Percentiles rank a stretch among this genome's conserved stretches.
These are phyloP conservation scores for Posidonia oceanica DNA, from an alignment of 116 monocot genomes.

Conservation along the genomic window DNA sequence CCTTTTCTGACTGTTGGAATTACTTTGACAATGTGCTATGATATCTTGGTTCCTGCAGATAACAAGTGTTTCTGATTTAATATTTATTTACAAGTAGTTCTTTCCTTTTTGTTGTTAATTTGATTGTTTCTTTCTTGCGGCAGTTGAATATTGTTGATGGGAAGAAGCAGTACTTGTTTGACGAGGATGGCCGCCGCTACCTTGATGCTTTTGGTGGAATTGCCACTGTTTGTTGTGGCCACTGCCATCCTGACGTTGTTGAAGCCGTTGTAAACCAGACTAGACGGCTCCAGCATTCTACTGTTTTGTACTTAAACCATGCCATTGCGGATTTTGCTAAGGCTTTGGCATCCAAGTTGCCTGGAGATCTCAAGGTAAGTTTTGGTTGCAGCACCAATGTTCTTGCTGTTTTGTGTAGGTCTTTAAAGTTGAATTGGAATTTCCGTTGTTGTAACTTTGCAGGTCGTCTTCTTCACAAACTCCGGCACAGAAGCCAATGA, in stretches of 20 bases:
- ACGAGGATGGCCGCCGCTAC: constrained; percentile 73
- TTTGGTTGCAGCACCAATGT: not conserved
- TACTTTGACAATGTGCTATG: not conserved
- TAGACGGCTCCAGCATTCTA: constrained; percentile 65
- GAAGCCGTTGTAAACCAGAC: constrained; percentile 58
- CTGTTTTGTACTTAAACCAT: constrained; percentile 72
- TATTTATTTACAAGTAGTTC: not conserved
- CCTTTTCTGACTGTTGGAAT: not conserved
- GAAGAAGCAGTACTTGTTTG: constrained; percentile 90
- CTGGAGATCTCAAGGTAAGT: constrained; percentile 72
- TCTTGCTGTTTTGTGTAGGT: not conserved
- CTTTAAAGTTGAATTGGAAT: too few species aligned
- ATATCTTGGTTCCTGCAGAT: not conserved
- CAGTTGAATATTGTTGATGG: constrained; percentile 91
- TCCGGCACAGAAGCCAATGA: constrained; percentile 98
- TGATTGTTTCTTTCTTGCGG: not conserved
- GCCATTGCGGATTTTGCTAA: constrained; percentile 84
- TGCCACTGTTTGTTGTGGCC: constrained; percentile 80
- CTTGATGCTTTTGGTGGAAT: constrained; percentile 89
- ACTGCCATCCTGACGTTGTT: constrained; percentile 78
- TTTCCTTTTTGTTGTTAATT: not conserved
- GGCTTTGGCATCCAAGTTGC: constrained; percentile 67
- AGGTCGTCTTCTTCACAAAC: constrained; percentile 95
- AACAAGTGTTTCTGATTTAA: too few species aligned
- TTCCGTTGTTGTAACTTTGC: not conserved